A percentile compares a stretch with the other conserved stretches of the same genome.
Conservation (phyloP, 805 yeast species). For the Starmerella sirachaensis region DNA sequence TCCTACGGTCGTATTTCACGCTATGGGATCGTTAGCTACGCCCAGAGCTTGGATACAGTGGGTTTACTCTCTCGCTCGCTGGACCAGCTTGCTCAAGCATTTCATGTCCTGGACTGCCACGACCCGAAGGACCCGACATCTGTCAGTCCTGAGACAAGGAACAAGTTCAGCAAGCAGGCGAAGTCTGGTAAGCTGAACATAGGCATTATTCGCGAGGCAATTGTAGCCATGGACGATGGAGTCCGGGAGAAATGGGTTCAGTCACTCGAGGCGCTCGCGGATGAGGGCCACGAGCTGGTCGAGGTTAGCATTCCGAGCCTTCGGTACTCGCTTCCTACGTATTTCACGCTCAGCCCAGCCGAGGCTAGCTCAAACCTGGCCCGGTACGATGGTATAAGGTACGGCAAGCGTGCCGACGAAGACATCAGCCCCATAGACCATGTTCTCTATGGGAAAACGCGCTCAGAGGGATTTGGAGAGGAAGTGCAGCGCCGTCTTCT, state of each 20-base stretch:
- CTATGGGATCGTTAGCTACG: conserved; percentile 85
- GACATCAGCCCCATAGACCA: conserved; percentile 25
- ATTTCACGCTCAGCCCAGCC: conserved; percentile 79
- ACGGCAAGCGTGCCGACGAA: conserved; percentile 44
- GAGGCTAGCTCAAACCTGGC: conserved; percentile 91
- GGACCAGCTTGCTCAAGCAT: conserved; percentile 38
- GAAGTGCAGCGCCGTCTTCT: conserved; percentile 77
- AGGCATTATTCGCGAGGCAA: conserved; percentile 65
- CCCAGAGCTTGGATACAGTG: conserved; percentile 89
- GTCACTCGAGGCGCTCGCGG: conserved; percentile 35
- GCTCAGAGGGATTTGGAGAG: conserved; percentile 57
- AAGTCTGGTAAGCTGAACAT: conserved; percentile 32
- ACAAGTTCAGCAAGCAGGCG: conserved; percentile 2
- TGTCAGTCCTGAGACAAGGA: conserved; percentile 20
- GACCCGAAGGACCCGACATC: conserved; percentile 76
- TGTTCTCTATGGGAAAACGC: conserved; percentile 43
- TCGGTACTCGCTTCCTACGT: conserved; percentile 57
- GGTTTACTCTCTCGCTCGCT: conserved; percentile 59
- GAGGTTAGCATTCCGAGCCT: conserved; percentile 64
- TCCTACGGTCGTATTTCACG: conserved; percentile 84
- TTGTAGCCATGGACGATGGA: conserved; percentile 41
- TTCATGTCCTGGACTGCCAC: conserved; percentile 40
- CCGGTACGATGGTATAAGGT: conserved; percentile 81
- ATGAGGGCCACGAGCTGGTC: conserved; percentile 41
- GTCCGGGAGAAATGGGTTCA: conserved; percentile 39